Evolutionary conservation across 768 basidiomycete species (phyloP).

Genomic region (Mycena pura): DNA sequence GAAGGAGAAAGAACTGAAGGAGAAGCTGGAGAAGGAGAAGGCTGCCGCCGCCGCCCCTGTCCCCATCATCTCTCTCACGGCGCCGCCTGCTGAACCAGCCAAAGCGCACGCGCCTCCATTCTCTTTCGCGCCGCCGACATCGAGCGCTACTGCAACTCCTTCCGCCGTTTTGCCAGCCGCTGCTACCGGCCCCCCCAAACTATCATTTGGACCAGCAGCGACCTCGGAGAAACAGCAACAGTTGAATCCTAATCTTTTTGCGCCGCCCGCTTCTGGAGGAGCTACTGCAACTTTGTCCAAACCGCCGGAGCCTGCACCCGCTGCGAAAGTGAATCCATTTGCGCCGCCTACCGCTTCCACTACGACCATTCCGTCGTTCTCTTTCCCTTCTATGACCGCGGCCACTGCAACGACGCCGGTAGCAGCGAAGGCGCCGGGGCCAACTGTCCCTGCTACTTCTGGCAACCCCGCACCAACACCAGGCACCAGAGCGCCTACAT

Average conservation of each 20-base stretch:
- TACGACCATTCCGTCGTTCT: constrained; percentile 4
- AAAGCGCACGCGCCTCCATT: constrained; percentile 36
- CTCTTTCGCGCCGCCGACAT: constrained; percentile 17
- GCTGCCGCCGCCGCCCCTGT: constrained; percentile 34
- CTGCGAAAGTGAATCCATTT: constrained; percentile 7
- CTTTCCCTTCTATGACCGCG: constrained; percentile 19
- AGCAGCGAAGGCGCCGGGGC: constrained; percentile 5
- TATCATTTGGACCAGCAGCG: constrained; percentile 11
- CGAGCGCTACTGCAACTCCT: constrained; percentile 24
- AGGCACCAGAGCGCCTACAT: constrained; percentile 3
- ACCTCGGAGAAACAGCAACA: constrained; percentile 11
- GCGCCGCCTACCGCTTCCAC: constrained; percentile 21
- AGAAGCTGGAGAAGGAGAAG: constrained; percentile 49
- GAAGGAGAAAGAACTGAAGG: constrained; percentile 48
- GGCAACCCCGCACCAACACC: constrained; percentile 6
- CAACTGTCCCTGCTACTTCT: constrained; percentile 12
- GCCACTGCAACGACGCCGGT: not conserved
- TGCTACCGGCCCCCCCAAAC: not conserved
- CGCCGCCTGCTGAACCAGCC: constrained; percentile 24
- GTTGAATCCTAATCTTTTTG: constrained; percentile 12
- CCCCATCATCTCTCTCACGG: constrained; percentile 37
- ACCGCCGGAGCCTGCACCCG: constrained; percentile 16
- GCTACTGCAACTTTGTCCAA: constrained; percentile 21
- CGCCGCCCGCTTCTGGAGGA: constrained; percentile 23
- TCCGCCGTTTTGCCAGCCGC: constrained; percentile 16